phyloP scores from a whole-genome alignment of 768 basidiomycete genomes.

The Suillus plorans region DNA sequence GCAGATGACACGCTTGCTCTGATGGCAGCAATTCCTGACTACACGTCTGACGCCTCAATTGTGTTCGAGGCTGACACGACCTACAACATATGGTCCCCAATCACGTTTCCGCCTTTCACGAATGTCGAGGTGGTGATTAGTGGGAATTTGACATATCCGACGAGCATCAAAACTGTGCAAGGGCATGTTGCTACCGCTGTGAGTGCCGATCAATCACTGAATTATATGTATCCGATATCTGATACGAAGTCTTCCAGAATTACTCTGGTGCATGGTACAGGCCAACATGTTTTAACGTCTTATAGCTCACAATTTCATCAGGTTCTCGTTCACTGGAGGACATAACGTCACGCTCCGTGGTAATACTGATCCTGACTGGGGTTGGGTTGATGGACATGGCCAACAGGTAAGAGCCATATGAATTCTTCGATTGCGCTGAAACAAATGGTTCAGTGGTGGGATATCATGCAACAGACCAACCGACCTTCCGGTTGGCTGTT shows the following conservation, averaged over 20 bases:
- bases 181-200: constrained; percentile 46
- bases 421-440: background rate
- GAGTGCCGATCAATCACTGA: constrained; percentile 14
- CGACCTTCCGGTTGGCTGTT: constrained; percentile 57
- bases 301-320: constrained; percentile 17
- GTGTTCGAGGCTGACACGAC: constrained; percentile 54
- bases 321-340: constrained; percentile 57
- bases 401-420: constrained; percentile 39
- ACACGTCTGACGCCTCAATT: constrained; percentile 47
- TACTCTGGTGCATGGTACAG: constrained; percentile 47
- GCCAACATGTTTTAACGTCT: background rate
- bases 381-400: constrained; percentile 65
- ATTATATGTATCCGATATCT: background rate
- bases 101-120: constrained; percentile 52
- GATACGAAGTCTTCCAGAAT: constrained; percentile 25
- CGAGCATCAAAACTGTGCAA: constrained; percentile 51
- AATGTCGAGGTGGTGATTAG: constrained; percentile 59
- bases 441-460: constrained; percentile 51
- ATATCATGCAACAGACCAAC: constrained; percentile 49
- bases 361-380: constrained; percentile 53
- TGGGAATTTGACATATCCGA: constrained; percentile 58
- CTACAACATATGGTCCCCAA: constrained; percentile 62
- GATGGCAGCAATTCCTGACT: constrained; percentile 39
- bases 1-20: constrained; percentile 54
- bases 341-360: constrained; percentile 60